Evolutionary conservation across 305 asterid species (phyloP).

Genomic region (Ruellia speciosa): DNA sequence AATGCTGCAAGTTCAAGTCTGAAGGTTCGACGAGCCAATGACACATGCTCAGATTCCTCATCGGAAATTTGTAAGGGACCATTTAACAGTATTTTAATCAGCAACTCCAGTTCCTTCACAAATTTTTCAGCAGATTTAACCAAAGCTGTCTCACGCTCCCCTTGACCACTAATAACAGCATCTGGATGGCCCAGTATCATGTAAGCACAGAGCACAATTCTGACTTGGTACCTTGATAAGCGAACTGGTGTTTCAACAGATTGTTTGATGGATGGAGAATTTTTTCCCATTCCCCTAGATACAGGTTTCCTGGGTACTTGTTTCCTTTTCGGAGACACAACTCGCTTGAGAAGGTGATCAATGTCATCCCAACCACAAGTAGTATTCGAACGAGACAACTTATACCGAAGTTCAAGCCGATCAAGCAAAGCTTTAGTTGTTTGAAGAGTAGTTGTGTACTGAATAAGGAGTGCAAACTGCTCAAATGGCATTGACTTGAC

Average conservation of each 20-base stretch:
- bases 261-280: slow-evolving; percentile 23
- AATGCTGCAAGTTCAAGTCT: slow-evolving; percentile 65
- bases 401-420: slow-evolving; percentile 62
- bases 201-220: slow-evolving; percentile 87
- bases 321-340: slow-evolving; percentile 57
- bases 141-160: slow-evolving; percentile 75
- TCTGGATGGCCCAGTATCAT: slow-evolving; percentile 89
- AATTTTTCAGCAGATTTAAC: slow-evolving; percentile 64
- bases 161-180: slow-evolving; percentile 84
- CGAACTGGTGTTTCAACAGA: slow-evolving; percentile 31
- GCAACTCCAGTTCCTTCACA: slow-evolving; percentile 64
- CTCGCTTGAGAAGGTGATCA: slow-evolving; percentile 88
- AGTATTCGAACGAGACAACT: slow-evolving; percentile 32
- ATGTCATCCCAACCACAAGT: slow-evolving; percentile 57
- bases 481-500: slow-evolving; percentile 83
- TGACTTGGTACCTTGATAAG: slow-evolving; percentile 80
- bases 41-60: slow-evolving; percentile 30
- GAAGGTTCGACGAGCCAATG: slow-evolving; percentile 36
- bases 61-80: slow-evolving; percentile 45
- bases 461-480: slow-evolving; percentile 67
- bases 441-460: slow-evolving; percentile 52
- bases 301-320: slow-evolving; percentile 42
- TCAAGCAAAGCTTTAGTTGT: slow-evolving; percentile 69
- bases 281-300: slow-evolving; percentile 30
- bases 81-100: slow-evolving; percentile 50